Percentiles rank a stretch among this genome's conserved stretches.
Evolutionary conservation across 2,329 filamentous ascomycete genomes (phyloP).

Genomic region (Verticillium nubilum): DNA sequence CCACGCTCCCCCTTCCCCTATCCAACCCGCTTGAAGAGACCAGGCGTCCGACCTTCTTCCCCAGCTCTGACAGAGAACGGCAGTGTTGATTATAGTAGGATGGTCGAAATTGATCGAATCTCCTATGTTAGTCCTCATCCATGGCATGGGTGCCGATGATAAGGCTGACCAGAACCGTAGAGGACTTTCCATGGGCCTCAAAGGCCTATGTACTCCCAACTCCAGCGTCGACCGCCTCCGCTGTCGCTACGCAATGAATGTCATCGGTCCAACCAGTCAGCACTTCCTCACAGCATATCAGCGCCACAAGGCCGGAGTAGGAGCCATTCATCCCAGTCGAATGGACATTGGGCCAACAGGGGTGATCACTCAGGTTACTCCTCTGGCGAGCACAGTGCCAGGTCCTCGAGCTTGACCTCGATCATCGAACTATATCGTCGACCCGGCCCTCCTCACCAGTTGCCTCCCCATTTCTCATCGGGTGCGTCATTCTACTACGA

Average conservation of each 20-base stretch:
- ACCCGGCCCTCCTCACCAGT: constrained; percentile 18
- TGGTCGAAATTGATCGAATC: constrained; percentile 42
- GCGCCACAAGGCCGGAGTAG: constrained; percentile 10
- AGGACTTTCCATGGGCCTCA: constrained; percentile 38
- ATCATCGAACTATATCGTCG: constrained; percentile 42
- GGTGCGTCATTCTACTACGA: constrained; percentile 43
- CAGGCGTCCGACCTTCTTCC: constrained; percentile 43
- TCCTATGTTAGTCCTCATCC: constrained; percentile 34
- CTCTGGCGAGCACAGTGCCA: constrained; percentile 30
- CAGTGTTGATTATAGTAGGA: constrained; percentile 41
- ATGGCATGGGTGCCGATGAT: neutral
- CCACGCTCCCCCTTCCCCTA: constrained; percentile 55
- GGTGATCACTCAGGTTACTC: constrained; percentile 4
- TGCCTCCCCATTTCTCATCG: constrained; percentile 21
- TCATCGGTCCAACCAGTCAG: constrained; percentile 34
- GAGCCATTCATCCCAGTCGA: neutral
- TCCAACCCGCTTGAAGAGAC: constrained; percentile 50
- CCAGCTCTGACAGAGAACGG: constrained; percentile 44
- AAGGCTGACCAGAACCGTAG: constrained; percentile 22
- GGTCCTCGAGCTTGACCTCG: constrained; percentile 44
- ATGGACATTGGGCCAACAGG: neutral
- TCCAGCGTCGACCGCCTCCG: constrained; percentile 29
- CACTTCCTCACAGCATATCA: constrained; percentile 19
- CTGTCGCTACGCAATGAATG: constrained; percentile 32
- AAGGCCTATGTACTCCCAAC: constrained; percentile 28